Base-by-base conservation (phyloP, 768 basidiomycete species). In the Exidia glandulosa region DNA sequence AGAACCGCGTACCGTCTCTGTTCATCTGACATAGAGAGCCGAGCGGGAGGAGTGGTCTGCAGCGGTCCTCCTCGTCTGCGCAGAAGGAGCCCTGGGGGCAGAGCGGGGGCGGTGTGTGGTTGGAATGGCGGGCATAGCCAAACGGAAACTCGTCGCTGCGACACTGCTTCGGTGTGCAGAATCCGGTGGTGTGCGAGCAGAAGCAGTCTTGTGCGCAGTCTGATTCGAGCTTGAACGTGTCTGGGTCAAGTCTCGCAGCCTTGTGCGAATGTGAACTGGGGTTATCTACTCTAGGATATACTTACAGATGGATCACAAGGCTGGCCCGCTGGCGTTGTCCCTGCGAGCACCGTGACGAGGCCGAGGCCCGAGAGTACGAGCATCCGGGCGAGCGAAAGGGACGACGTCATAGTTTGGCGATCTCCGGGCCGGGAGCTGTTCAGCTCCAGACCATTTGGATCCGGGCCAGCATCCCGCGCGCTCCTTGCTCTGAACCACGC, bases 11-110 rank as follows among this genome's bases (percentile, higher is more conserved):
- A 88, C 91, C 90, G 71, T 94, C 91, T 59, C 91, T 83, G 68
- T 93, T 88, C 62, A 94, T 80, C 71, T 94, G 90, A 73, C 91
- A 94, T 30, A 78, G 69, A 62, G 82, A 85, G 29, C 78, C 84
- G 3, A 90, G 82, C 1, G 79, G 60, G n/a, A 88, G 74, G 36
- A 86, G 64, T 3, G 72, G 63, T 66, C 85, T 80, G 73, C 91
- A 94, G 7, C 70, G 73, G 63, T 85, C 84, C 62, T 81, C 82
- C 72, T 93, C 93, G 66, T 94, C 90, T 0, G 90, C 88, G 70
- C 91, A 94, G 70, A 93, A 94, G 66, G 80, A 68, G 23, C 81
- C 85, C 32, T 65, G 63, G 9, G 73, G 68, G 67, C 91, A 94
- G 64, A 81, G 77, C 13, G 76, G 73, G 1, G 91, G 90, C 23